These are phyloP conservation scores for Ogataea neopini DNA, from an alignment of 805 yeast genomes.

Conservation along the genomic window DNA sequence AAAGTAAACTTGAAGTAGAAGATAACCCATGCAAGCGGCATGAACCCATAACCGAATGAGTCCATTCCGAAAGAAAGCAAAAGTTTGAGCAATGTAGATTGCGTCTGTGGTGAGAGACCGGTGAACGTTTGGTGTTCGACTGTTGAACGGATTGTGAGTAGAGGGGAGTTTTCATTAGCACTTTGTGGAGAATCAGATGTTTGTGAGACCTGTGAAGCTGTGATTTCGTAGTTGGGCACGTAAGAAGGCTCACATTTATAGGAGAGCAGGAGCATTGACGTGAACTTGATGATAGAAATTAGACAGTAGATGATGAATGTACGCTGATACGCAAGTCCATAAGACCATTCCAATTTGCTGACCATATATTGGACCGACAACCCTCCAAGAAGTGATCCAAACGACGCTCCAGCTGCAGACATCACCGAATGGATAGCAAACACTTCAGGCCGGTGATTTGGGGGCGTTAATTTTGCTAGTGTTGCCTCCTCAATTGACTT, in stretches of 20 bases:
- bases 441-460: slow-evolving; percentile 62
- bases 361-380: slow-evolving; percentile 49
- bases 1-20: slow-evolving; percentile 70
- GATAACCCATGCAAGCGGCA: slow-evolving; percentile 87
- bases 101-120: slow-evolving; percentile 46
- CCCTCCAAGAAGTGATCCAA: slow-evolving; percentile 72
- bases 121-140: slow-evolving; percentile 30
- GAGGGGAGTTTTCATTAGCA: slow-evolving; percentile 18
- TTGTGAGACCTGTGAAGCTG: slow-evolving; percentile 1
- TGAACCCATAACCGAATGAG: slow-evolving; percentile 85
- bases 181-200: neutral
- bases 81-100: slow-evolving; percentile 46
- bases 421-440: slow-evolving; percentile 74
- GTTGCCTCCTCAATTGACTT: slow-evolving; percentile 83
- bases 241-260: slow-evolving; percentile 49
- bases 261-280: slow-evolving; percentile 51
- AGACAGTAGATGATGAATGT: slow-evolving; percentile 58
- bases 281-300: slow-evolving; percentile 54
- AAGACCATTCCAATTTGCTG: slow-evolving; percentile 33
- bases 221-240: slow-evolving; percentile 25
- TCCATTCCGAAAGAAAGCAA: slow-evolving; percentile 74
- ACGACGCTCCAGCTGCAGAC: slow-evolving; percentile 70
- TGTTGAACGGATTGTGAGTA: slow-evolving; percentile 21
- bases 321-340: slow-evolving; percentile 50
- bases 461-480: slow-evolving; percentile 75